phyloP scores from a whole-genome alignment of 768 basidiomycete species.

The Collybia nuda region DNA sequence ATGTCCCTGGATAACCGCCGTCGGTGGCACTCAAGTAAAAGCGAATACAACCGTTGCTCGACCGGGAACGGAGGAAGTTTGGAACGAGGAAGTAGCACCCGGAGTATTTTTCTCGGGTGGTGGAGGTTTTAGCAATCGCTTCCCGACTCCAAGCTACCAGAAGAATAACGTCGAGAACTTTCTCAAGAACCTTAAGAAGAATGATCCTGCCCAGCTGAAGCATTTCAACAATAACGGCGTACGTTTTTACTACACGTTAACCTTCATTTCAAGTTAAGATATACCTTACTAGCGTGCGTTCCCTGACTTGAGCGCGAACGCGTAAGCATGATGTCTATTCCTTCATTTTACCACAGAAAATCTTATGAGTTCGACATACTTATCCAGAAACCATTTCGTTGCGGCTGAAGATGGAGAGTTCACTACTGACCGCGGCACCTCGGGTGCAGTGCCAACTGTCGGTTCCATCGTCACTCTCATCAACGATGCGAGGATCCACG shows the following conservation, averaged over 20 bases:
- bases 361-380: neutral
- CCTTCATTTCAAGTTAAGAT: neutral
- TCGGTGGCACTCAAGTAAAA: constrained; percentile 46
- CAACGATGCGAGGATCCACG: constrained; percentile 35
- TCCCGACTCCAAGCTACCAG: constrained; percentile 40
- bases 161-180: constrained; percentile 28
- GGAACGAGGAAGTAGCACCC: constrained; percentile 25
- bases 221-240: constrained; percentile 31
- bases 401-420: constrained; percentile 25
- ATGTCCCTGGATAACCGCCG: constrained; percentile 44
- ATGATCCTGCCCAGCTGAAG: constrained; percentile 17
- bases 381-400: constrained; percentile 10
- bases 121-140: constrained; percentile 35
- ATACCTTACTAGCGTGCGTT: constrained; percentile 21
- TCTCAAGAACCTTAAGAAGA: constrained; percentile 30
- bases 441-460: constrained; percentile 30
- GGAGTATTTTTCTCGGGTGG: constrained; percentile 33
- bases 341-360: neutral
- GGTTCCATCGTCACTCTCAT: constrained; percentile 36
- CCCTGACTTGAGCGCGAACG: constrained; percentile 37
- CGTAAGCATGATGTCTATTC: constrained; percentile 24
- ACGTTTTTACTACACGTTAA: constrained; percentile 5
- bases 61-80: constrained; percentile 27
- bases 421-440: constrained; percentile 26
- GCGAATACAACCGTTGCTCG: constrained; percentile 24